These are phyloP conservation scores for Speleostelium caveatum DNA, from an alignment of 78 protist genomes.

Conservation along the genomic window DNA sequence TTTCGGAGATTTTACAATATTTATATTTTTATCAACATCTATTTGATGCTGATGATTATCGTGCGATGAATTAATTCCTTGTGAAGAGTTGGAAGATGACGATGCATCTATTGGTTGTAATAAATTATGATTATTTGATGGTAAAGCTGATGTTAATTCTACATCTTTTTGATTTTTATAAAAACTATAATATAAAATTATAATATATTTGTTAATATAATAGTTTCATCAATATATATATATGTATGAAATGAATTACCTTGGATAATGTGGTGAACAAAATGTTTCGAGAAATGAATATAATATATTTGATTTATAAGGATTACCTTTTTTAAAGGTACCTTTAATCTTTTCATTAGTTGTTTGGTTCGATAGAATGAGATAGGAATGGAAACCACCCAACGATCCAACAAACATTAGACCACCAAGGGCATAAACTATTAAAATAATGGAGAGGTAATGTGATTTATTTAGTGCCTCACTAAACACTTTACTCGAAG, in stretches of 20 bases:
- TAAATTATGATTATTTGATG: too few relatives aligned
- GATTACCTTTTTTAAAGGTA: constrained; percentile 39
- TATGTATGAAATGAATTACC: neutral
- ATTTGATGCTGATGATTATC: too few relatives aligned
- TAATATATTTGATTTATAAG: constrained; percentile 1
- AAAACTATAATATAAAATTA: neutral
- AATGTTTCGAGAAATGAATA: constrained; percentile 13
- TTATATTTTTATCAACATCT: too few relatives aligned
- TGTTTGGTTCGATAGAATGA: constrained; percentile 20
- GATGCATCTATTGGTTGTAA: too few relatives aligned
- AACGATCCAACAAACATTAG: constrained; percentile 62
- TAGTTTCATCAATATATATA: neutral
- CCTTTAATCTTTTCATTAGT: constrained; percentile 72
- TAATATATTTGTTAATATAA: neutral
- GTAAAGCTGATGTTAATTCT: constrained; percentile 6
- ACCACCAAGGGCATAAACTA: constrained; percentile 60
- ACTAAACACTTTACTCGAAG: constrained; percentile 18
- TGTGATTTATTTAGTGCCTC: constrained; percentile 34
- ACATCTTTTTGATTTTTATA: constrained; percentile 8
- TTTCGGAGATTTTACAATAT: too few relatives aligned
- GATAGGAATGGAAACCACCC: constrained; percentile 74
- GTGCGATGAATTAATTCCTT: too few relatives aligned
- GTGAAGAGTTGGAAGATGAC: too few relatives aligned
- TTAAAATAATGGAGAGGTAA: constrained; percentile 43
- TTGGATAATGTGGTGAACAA: constrained; percentile 49